phyloP scores from a whole-genome alignment of 176 grass and related monocot species.

The Ensete ventricosum region DNA sequence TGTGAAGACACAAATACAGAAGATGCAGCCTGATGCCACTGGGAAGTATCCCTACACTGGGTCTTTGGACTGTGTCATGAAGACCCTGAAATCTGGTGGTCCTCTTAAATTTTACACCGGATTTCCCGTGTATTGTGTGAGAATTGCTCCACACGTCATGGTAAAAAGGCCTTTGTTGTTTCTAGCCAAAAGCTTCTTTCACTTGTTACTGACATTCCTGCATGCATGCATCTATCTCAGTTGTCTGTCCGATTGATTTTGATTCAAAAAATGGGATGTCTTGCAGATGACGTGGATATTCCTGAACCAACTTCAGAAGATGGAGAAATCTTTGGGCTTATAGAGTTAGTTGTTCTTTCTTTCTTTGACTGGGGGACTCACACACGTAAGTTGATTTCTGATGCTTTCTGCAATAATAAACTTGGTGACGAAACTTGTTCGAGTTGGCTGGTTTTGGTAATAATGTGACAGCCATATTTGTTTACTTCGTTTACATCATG shows the following conservation, averaged over 20 bases:
- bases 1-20: slow-evolving; percentile 94
- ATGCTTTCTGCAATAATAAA: not conserved
- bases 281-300: slow-evolving; percentile 94
- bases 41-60: slow-evolving; percentile 88
- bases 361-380: no score
- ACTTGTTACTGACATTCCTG: not conserved
- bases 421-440: not conserved
- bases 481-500: no score
- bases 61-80: slow-evolving; percentile 68
- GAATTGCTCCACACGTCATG: slow-evolving; percentile 90
- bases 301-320: slow-evolving; percentile 82
- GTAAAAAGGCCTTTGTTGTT: slow-evolving; percentile 24
- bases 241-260: slow-evolving; percentile 9
- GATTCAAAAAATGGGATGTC: slow-evolving; percentile 14
- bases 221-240: not conserved
- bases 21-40: slow-evolving; percentile 87
- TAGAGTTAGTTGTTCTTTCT: slow-evolving; percentile 4
- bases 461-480: no score
- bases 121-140: slow-evolving; percentile 92
- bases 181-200: not conserved
- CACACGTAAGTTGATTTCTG: not conserved
- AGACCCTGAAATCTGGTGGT: slow-evolving; percentile 72
- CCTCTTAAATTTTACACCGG: slow-evolving; percentile 93
- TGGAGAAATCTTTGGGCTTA: slow-evolving; percentile 46
- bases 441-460: no score